Evolutionary conservation across 169 alveolate species (phyloP), one percentile per base, ranked within the genome.

Genomic region (Plasmodium fragile): DNA sequence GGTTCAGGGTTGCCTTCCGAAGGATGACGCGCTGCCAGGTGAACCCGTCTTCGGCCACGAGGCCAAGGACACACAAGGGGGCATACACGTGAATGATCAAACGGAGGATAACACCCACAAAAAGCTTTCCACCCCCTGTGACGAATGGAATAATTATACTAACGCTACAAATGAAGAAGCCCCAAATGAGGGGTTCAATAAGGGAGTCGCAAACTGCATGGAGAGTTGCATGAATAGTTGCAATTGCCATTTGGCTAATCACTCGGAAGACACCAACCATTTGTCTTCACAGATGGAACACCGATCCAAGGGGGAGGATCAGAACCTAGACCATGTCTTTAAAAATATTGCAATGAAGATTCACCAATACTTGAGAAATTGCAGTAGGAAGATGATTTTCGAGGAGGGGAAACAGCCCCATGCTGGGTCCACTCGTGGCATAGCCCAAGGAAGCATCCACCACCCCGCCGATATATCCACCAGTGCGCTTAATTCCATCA

Each of bases 271-370:
- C 13, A 2, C 39, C 0, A 65, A 65, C 10, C 41, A 65, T 4
- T 65, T 65, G 5, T 28, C 75, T 22, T 0, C 25, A 22, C 4
- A 65, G 36, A 65, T 45, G n/a, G 5, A 25, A 16, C 11, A 28
- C 16, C n/a, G 0, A 8, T 13, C 36, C 52, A 45, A 79, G 11
- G 49, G 69, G 18, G 70, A 13, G 4, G 77, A 28, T 1, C 18
- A 53, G 18, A 55, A 81, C 41, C 39, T 36, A 16, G 78, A 81
- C 16, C 53, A 30, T 11, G 25, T 52, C 18, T 52, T 53, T 41
- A 77, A 75, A 22, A 77, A 84, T 52, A 73, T 84, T 7, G 93
- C 84, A 43, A 69, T 10, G 49, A 53, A 72, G 65, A 73, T 84
- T 0, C 69, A 73, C 0, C 55, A 75, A 41, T 84, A 84, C 39